These are phyloP conservation scores for Chalciporus sp. DNA, from an alignment of 1,284 basidiomycete genomes.

Conservation along the genomic window DNA sequence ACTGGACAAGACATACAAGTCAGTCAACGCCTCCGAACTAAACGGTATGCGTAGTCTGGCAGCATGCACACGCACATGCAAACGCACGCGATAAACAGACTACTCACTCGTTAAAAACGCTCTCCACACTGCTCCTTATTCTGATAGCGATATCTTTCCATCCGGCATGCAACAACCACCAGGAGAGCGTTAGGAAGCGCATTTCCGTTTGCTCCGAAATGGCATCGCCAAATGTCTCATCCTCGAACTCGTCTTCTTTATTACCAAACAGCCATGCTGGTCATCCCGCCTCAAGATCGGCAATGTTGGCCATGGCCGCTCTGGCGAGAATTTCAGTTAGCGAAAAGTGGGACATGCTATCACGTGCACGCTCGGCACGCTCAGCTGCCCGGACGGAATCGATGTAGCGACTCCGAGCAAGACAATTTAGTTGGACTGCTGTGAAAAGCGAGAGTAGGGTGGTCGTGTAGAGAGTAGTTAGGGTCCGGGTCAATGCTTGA, in stretches of 20 bases:
- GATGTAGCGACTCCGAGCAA: constrained; percentile 84
- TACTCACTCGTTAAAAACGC: constrained; percentile 76
- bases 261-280: constrained; percentile 26
- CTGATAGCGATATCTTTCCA: constrained; percentile 82
- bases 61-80: neutral
- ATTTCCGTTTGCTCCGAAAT: constrained; percentile 67
- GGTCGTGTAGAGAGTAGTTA: constrained; percentile 82
- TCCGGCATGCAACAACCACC: constrained; percentile 90
- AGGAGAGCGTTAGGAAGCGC: constrained; percentile 83
- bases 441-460: constrained; percentile 83
- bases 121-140: constrained; percentile 74
- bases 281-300: constrained; percentile 29
- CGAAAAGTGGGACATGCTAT: constrained; percentile 34
- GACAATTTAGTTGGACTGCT: constrained; percentile 78
- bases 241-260: constrained; percentile 13
- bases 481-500: constrained; percentile 80
- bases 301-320: constrained; percentile 26
- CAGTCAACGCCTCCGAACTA: constrained; percentile 3
- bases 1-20: constrained; percentile 38
- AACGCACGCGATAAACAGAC: neutral
- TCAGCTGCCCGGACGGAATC: constrained; percentile 67
- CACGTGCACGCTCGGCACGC: constrained; percentile 58
- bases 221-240: constrained; percentile 30
- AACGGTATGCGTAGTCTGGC: neutral
- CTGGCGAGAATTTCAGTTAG: constrained; percentile 27